phyloP scores from a whole-genome alignment of 805 yeast genomes.

The Jamesozyma piceae region DNA sequence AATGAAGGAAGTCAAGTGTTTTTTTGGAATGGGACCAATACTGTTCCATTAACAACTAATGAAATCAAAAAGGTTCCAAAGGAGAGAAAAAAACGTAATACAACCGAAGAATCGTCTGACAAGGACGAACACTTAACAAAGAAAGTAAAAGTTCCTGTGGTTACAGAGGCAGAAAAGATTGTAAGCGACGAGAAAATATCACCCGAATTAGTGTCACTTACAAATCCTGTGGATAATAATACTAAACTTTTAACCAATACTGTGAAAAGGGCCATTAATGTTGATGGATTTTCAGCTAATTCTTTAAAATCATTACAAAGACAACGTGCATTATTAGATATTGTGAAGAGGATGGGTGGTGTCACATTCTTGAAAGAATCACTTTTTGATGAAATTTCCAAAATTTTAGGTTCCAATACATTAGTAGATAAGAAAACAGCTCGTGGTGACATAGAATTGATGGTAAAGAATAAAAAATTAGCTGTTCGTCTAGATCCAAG shows the following conservation, averaged over 20 bases:
- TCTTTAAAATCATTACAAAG: conserved; percentile 40
- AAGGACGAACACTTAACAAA: not conserved
- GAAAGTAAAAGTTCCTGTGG: not conserved
- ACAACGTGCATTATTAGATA: conserved; percentile 34
- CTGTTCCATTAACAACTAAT: conserved; percentile 11
- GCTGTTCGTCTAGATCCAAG: conserved; percentile 12
- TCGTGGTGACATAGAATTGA: conserved; percentile 33
- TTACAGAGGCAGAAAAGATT: not conserved
- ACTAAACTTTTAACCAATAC: not conserved
- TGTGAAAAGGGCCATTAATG: conserved; percentile 3
- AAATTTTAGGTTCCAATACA: conserved; percentile 32
- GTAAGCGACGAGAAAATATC: not conserved
- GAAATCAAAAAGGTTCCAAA: conserved; percentile 7
- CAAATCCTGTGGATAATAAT: not conserved
- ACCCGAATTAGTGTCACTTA: not conserved
- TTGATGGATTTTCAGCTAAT: conserved; percentile 31
- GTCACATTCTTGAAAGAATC: conserved; percentile 36
- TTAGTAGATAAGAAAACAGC: conserved; percentile 47
- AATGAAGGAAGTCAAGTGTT: conserved; percentile 16
- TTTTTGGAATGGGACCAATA: conserved; percentile 29
- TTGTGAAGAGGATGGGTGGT: conserved; percentile 39
- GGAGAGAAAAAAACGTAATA: conserved; percentile 6
- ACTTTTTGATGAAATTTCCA: conserved; percentile 36
- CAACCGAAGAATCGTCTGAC: conserved; percentile 1
- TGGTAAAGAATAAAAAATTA: conserved; percentile 20